Base-by-base conservation (phyloP, 1,284 basidiomycete genomes). In the Austropuccinia psidii region DNA sequence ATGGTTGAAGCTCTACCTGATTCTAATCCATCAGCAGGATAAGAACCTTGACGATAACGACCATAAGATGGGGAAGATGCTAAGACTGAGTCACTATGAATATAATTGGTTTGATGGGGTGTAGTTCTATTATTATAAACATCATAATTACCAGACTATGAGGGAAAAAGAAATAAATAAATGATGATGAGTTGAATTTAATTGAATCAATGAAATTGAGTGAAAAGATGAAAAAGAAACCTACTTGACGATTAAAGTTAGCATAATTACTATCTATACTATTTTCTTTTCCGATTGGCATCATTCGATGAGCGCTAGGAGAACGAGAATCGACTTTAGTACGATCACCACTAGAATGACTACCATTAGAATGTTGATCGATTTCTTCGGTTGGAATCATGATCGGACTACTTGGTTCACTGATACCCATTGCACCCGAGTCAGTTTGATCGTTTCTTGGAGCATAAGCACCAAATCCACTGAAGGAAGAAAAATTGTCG, bases 1-100 rank as follows among this genome's bases (percentile, higher is more conserved):
- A 80, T 79, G 33, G 78, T 79, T 41, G 79, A 79, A 8, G 79
- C 79, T 41, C 79, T 77, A n/a, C 78, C 78, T 13, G 77, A 77
- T 54, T 79, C 78, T 52, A 79, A 62, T 9, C 77, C 77, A 52
- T 77, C 76, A 52, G 76, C 76, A n/a, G 75, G 74, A 65, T 78
- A 80, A 9, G 78, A 77, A 24, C 78, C 77, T 61, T 78, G 76
- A 49, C 79, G 77, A 75, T 78, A 78, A 19, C 79, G 76, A 24
- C 77, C 76, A 41, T 74, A 66, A 8, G 60, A 47, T 24, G 60
- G 60, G 9, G 72, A 74, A 9, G 72, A 66, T 4, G 70, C 37
- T 21, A 60, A 55, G 33, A 64, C 62, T 27, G 37, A 17, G 43
- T 73, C 70, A 47, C 41, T 52, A 21, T 58, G 33, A 47, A 29